These are phyloP conservation scores for Lipomyces chichibuensis DNA, from an alignment of 805 yeast genomes.

Conservation along the genomic window DNA sequence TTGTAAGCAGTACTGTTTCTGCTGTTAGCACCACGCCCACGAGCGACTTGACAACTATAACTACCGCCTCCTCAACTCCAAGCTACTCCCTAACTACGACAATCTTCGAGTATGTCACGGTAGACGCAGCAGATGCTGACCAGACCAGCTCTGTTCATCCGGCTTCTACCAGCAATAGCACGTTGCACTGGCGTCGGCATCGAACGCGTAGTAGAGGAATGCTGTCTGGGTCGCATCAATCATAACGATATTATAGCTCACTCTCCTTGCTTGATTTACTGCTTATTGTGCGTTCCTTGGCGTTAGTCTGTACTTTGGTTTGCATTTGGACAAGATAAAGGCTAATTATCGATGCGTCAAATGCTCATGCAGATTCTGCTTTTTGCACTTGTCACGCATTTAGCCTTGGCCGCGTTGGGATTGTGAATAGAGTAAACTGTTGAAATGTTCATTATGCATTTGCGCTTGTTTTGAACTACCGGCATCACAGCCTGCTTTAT, in stretches of 20 bases:
- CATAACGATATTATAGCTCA: background rate
- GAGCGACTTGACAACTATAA: background rate
- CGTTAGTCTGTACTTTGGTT: background rate
- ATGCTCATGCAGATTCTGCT: background rate
- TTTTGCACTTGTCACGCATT: too few species aligned
- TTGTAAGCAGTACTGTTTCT: background rate
- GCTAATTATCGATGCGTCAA: background rate
- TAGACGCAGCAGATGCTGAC: background rate
- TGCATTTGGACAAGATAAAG: background rate
- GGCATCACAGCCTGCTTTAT: too few species aligned
- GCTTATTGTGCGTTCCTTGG: background rate
- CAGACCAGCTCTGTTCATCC: background rate
- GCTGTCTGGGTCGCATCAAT: background rate
- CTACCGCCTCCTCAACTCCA: background rate
- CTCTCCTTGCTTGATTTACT: background rate
- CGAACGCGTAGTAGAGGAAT: background rate
- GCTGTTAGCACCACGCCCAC: background rate
- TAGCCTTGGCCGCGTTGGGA: background rate
- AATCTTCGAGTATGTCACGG: background rate
- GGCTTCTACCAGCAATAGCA: background rate
- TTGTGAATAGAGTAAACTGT: background rate
- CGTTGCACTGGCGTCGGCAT: slow-evolving; percentile 1
- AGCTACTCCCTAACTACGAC: slow-evolving; percentile 6
- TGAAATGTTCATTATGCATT: background rate
- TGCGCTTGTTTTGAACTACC: too few species aligned